phyloP scores from a whole-genome alignment of 805 yeast species.

The Ascoidea tarda region DNA sequence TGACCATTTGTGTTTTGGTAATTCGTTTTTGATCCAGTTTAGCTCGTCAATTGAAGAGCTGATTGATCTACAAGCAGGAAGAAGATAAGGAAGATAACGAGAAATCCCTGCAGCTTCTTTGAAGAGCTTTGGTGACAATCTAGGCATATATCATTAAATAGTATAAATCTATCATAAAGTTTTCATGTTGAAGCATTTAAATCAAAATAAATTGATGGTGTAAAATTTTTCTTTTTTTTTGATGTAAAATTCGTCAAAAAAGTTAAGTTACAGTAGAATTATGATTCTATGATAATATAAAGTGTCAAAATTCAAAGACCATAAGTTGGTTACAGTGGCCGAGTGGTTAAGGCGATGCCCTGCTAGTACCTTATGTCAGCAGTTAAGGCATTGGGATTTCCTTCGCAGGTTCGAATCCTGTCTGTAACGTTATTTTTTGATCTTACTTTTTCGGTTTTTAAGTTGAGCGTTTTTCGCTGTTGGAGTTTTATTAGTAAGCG shows the following conservation, averaged over 20 bases:
- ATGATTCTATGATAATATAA: too few relatives aligned
- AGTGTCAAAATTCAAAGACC: too few relatives aligned
- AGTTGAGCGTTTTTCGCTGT: too few relatives aligned
- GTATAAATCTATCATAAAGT: too few relatives aligned
- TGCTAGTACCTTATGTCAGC: slow-evolving; percentile 30
- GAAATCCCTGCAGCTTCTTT: not conserved
- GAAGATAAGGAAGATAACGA: slow-evolving; percentile 6
- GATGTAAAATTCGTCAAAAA: too few relatives aligned
- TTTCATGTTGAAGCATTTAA: too few relatives aligned
- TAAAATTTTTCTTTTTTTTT: too few relatives aligned
- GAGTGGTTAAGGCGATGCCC: slow-evolving; percentile 93
- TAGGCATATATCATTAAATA: slow-evolving; percentile 4
- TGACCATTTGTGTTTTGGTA: slow-evolving; percentile 31
- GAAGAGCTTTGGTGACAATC: slow-evolving; percentile 3
- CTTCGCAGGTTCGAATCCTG: not conserved
- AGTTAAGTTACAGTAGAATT: too few relatives aligned
- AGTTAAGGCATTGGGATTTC: not conserved
- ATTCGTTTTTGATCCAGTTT: slow-evolving; percentile 47
- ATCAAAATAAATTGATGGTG: too few relatives aligned
- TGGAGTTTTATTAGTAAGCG: too few relatives aligned
- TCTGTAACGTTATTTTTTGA: not conserved
- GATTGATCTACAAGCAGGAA: slow-evolving; percentile 13
- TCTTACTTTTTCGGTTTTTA: not conserved
- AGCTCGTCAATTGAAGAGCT: slow-evolving; percentile 39
- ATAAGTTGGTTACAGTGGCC: slow-evolving; percentile 43